Conservation (phyloP, 2,329 filamentous ascomycete genomes). For the Verticillium albo-atrum region DNA sequence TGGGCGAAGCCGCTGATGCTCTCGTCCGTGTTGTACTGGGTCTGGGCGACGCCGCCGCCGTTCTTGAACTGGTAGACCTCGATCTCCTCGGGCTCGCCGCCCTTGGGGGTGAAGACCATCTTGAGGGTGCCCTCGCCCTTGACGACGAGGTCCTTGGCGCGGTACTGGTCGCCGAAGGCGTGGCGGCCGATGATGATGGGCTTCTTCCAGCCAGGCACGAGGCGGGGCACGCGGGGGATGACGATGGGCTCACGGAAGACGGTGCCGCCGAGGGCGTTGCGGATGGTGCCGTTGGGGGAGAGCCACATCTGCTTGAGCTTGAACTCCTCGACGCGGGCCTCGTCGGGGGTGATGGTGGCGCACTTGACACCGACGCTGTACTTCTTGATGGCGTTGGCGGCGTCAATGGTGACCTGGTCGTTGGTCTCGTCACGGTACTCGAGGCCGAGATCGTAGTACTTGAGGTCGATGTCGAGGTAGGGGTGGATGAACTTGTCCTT, state of each 20-base stretch:
- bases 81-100: slow-evolving; percentile 77
- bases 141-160: slow-evolving; percentile 86
- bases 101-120: slow-evolving; percentile 89
- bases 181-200: slow-evolving; percentile 99
- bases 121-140: slow-evolving; percentile 80
- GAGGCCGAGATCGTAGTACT: slow-evolving; percentile 94
- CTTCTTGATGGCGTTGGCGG: slow-evolving; percentile 97
- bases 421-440: slow-evolving; percentile 94
- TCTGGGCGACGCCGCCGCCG: slow-evolving; percentile 80
- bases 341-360: slow-evolving; percentile 97
- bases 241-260: slow-evolving; percentile 99
- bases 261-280: slow-evolving; percentile 77
- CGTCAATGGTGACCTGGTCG: slow-evolving; percentile 92
- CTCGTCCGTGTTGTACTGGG: slow-evolving; percentile 98
- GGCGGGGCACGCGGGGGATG: slow-evolving; percentile 85
- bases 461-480: slow-evolving; percentile 95
- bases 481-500: slow-evolving; percentile 98
- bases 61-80: slow-evolving; percentile 88
- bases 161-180: slow-evolving; percentile 98
- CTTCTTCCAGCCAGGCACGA: slow-evolving; percentile 97
- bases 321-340: slow-evolving; percentile 95
- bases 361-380: slow-evolving; percentile 99
- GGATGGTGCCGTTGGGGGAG: slow-evolving; percentile 88
- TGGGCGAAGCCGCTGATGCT: slow-evolving; percentile 94
- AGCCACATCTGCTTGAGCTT: slow-evolving; percentile 99